A percentile compares a stretch with the other conserved stretches of the same genome.
Conservation (phyloP, 345 rosid species). For the Lepidium didymum region DNA sequence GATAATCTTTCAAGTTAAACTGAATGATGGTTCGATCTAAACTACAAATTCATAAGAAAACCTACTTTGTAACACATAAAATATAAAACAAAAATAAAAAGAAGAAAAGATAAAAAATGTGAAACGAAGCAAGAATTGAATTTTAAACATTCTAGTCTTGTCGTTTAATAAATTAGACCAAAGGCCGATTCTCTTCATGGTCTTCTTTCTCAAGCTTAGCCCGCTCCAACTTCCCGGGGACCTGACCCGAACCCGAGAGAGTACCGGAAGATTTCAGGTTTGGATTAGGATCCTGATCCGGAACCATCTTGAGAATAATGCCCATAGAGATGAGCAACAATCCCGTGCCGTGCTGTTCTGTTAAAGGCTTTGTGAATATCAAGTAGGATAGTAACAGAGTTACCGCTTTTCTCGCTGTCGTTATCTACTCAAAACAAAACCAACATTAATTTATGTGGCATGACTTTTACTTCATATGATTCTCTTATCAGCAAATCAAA, state of each 20-base stretch:
- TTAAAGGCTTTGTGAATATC: conserved; percentile 87
- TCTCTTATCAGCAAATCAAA: neutral
- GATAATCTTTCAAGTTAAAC: conserved; percentile 1
- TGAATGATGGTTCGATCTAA: neutral
- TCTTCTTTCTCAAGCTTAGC: conserved; percentile 13
- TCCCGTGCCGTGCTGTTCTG: conserved; percentile 77
- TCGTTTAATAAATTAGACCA: conserved; percentile 32
- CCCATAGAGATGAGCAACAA: conserved; percentile 77
- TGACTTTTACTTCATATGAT: neutral
- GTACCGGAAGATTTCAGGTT: neutral
- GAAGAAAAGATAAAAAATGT: neutral
- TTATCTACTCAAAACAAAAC: conserved; percentile 37
- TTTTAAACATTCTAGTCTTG: neutral
- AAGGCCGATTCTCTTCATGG: conserved; percentile 48
- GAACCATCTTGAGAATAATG: conserved; percentile 69
- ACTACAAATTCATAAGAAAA: neutral
- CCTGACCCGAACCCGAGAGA: conserved; percentile 4
- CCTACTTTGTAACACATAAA: neutral
- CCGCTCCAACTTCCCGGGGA: conserved; percentile 1
- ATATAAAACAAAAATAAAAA: neutral
- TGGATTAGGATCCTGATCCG: conserved; percentile 59
- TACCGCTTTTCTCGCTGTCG: conserved; percentile 81
- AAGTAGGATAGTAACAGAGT: conserved; percentile 64
- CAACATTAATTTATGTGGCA: neutral
- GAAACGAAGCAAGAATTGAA: conserved; percentile 1